Base-by-base conservation (phyloP, 495 filamentous ascomycete species). In the Neurospora hispaniola region DNA sequence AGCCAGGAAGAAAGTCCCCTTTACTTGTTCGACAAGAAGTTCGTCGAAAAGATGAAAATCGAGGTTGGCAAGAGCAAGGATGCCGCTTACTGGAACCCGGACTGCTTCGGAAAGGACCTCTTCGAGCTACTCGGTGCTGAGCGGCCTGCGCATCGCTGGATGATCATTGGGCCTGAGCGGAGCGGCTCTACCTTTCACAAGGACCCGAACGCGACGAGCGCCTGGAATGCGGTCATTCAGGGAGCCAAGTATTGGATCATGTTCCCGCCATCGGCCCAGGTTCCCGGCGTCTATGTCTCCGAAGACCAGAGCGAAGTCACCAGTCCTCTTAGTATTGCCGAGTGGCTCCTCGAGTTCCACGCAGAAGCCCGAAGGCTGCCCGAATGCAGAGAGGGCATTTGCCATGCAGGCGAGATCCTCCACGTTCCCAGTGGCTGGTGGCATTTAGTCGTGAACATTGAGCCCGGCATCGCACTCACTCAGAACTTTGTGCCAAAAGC, bases 221-320 rank as follows among this genome's bases (percentile, higher is more conserved):
- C 96, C 3, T 99, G 96, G 96, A 99, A 99, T 79, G 95, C 96
- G 0, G 94, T 98, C 18, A 80, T 99, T 42, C 87, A 90, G 71
- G 96, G 96, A 18, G 89, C 91, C 23, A 99, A 99, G 80, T 99
- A 98, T 84, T 99, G 96, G 96, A 96, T 99, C 74, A 97, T 86
- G 85, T 98, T 85, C 89, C 96, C 68, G 83, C 90, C 87, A 40
- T 88, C 86, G 35, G 83, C 77, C 44, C 86, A 54, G 81, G 89
- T 76, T 11, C 96, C 96, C 5, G 96, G 96, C 27, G 94, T 99
- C 23, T 96, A 92, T 76, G 94, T 97, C 12, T 97, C 94, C 9
- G 87, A 90, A 44, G 96, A 99, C 79, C 91, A 93, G 77, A 95
- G 94, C 77, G 96, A 99, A 81, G 94, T 99, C 20, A 99, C 96